Evolutionary conservation across 768 basidiomycete genomes (phyloP), one percentile per base, ranked within the genome.

Genomic region (Melanogaster broomeanus): DNA sequence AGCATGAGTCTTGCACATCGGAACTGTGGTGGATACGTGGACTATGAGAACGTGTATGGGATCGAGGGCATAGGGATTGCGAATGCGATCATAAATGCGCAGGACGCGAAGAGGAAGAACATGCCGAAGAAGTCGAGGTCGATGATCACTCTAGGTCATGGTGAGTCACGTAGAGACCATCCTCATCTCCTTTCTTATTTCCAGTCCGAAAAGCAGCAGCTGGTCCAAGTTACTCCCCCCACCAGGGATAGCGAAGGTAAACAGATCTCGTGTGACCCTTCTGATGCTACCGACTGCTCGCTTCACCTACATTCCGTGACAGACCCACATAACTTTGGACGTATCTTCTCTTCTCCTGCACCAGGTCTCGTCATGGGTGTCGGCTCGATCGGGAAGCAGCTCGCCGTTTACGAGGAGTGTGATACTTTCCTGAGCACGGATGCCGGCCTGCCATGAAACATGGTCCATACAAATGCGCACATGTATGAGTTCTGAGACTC

Each of bases 401-500:
- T n/a, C n/a, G n/a, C n/a, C n/a, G n/a, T n/a, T n/a, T n/a, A n/a
- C n/a, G n/a, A n/a, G n/a, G n/a, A n/a, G n/a, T n/a, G n/a, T n/a
- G n/a, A n/a, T n/a, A n/a, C 96, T 94, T 6, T 93, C 98, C 22
- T 95, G 94, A 0, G 76, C 81, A 87, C 79, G 0, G 92, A 99
- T 61, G 94, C 86, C 0, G 97, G 97, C 1, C 59, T 93, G 13
- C 81, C 82, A 4, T 99, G 97, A 96, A 72, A 61, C 19, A 93
- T 92, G 87, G 77, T 87, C 10, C 74, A 75, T 39, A 72, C 69
- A 46, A 85, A 87, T 19, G 90, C 96, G 0, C 87, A 92, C 65
- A 93, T 94, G 71, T 98, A 98, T 62, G 95, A 98, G 71, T 95
- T 98, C 66, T 96, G 97, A 5, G 97, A 97, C 61, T 78, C 79